Evolutionary conservation across 2,329 filamentous ascomycete species (phyloP).

Genomic region (Corniculantispora saksenae): DNA sequence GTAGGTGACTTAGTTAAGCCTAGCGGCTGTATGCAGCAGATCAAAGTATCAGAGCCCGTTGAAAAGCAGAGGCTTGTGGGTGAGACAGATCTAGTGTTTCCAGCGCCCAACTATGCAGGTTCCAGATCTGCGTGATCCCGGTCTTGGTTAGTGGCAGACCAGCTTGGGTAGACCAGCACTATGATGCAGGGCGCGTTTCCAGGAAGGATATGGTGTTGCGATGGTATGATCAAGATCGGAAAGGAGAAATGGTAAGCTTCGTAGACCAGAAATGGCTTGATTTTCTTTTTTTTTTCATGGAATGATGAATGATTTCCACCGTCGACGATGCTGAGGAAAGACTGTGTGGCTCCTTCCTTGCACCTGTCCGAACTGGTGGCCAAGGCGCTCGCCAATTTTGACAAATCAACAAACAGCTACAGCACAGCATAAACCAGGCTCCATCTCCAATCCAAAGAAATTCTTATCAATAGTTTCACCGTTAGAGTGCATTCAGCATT

Average conservation of each 20-base stretch:
- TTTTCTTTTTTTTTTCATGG: too few relatives aligned
- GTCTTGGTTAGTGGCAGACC: too few relatives aligned
- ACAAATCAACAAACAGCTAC: neutral
- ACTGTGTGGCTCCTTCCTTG: neutral
- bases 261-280: too few relatives aligned
- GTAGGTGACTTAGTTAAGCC: neutral
- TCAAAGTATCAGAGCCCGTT: neutral
- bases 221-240: too few relatives aligned
- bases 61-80: neutral
- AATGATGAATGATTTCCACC: too few relatives aligned
- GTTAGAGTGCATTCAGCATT: too few relatives aligned
- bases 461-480: too few relatives aligned
- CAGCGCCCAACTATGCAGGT: neutral
- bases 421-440: neutral
- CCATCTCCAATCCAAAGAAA: neutral
- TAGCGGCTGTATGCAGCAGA: neutral
- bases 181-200: too few relatives aligned
- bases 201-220: too few relatives aligned
- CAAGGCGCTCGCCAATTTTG: neutral
- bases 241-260: too few relatives aligned
- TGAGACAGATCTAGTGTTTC: conserved; percentile 5
- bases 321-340: neutral
- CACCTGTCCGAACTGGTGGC: neutral
- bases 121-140: conserved; percentile 3
- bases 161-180: too few relatives aligned